A percentile compares a stretch with the other conserved stretches of the same genome.
Evolutionary conservation across 148 eudicot species (phyloP).

Genomic region (Polygonum aviculare): DNA sequence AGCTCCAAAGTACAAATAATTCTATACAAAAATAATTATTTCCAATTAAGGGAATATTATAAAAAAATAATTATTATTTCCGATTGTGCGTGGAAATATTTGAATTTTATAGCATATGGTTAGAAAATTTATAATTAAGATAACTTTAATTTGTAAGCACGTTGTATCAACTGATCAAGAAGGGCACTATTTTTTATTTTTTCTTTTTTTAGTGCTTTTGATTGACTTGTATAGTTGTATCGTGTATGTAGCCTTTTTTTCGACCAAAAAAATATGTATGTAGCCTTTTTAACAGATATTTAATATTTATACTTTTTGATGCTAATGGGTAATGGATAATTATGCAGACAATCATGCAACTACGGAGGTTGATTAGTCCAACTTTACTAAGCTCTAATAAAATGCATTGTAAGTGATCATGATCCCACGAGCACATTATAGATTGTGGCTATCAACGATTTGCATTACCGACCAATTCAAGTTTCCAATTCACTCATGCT

Average conservation of each 20-base stretch:
- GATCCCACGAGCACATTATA: neutral
- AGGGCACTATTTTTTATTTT: neutral
- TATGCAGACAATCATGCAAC: neutral
- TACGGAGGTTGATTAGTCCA: neutral
- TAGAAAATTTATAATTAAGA: neutral
- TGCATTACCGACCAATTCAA: conserved; percentile 7
- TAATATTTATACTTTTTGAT: neutral
- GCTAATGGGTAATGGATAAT: conserved; percentile 2
- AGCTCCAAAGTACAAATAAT: neutral
- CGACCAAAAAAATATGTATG: too few species aligned
- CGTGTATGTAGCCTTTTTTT: neutral
- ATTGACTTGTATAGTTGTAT: neutral
- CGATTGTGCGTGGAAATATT: neutral
- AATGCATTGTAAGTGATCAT: conserved; percentile 6
- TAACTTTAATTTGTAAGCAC: neutral
- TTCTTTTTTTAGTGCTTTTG: neutral
- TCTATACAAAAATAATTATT: too few species aligned
- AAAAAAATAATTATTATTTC: neutral
- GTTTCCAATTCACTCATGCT: conserved; percentile 1
- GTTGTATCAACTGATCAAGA: neutral
- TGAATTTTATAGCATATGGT: neutral
- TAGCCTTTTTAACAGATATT: neutral
- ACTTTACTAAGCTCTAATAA: conserved; percentile 6
- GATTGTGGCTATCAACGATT: neutral
- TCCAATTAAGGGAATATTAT: too few species aligned